Evolutionary conservation across 495 filamentous ascomycete genomes (phyloP), one percentile per base, ranked within the genome.

Genomic region (Penicillium subrubescens): DNA sequence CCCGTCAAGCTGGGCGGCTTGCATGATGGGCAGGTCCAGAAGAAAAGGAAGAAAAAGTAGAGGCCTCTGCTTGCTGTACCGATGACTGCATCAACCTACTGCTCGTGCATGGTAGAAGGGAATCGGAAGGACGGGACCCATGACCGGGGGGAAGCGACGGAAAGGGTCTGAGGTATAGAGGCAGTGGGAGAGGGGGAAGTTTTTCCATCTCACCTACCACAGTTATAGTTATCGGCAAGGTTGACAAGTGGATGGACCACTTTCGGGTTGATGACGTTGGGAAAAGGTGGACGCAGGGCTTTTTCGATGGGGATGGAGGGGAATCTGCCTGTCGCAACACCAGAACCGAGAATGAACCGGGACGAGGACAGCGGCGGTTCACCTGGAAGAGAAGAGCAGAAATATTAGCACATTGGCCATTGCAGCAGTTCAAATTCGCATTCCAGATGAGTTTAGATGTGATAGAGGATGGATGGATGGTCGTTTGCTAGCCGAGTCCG

Each of bases 201-300:
- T 29, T 41, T 68, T 75, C 75, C 76, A 76, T 79, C 77, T 48
- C 75, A 79, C 78, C 76, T 79, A 79, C 77, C 78, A 78, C 74
- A 74, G 72, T 68, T 71, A 71, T 71, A 63, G 68, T 63, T 64
- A 61, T 67, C 70, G 64, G 72, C 56, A 56, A 60, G 63, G 48
- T 64, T 66, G 67, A 68, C 55, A 64, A 62, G 68, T 73, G 75
- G 77, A 75, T 77, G 71, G 71, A 71, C 71, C 75, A 76, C 75
- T 70, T 66, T 72, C 73, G 73, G 75, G 68, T 71, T 75, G 67
- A 66, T 67, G 63, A 71, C 65, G 64, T 37, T 67, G 66, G 62
- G 62, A 62, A 68, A 72, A 52, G 48, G 59, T 74, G 39, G 75
- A 73, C 58, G 68, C 66, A 77, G 63, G 75, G 71, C 72, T 70